These are phyloP conservation scores for Bertia moriformis DNA, from an alignment of 2,329 filamentous ascomycete species.

Conservation along the genomic window DNA sequence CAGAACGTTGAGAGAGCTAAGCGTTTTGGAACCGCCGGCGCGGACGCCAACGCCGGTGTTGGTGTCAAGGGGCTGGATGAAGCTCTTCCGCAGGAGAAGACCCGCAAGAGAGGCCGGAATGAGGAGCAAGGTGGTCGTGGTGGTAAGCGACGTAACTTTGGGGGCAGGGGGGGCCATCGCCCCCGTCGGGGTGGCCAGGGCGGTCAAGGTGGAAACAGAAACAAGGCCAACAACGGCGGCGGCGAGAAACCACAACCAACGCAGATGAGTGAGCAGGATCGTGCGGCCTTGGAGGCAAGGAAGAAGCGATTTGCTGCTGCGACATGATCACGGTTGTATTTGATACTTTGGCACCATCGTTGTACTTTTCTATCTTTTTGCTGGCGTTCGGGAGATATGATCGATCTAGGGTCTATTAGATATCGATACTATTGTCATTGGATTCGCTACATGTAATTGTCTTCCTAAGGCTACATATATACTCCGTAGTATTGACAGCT, in stretches of 20 bases:
- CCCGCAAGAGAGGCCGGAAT: constrained; percentile 17
- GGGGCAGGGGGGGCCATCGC: constrained; percentile 10
- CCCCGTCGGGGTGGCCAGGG: too few species aligned
- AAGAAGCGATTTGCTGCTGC: constrained; percentile 26
- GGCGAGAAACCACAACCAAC: constrained; percentile 2
- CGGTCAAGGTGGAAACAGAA: constrained; percentile 8
- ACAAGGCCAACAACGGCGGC: not conserved
- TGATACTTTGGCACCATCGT: not conserved
- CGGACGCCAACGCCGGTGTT: constrained; percentile 5
- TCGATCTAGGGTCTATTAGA: too few species aligned
- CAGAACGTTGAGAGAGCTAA: constrained; percentile 28
- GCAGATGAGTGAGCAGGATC: constrained; percentile 22
- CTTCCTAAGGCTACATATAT: too few species aligned
- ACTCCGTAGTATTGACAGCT: too few species aligned
- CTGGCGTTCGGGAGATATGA: not conserved
- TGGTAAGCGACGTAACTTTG: constrained; percentile 22
- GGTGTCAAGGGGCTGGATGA: constrained; percentile 25
- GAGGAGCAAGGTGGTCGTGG: constrained; percentile 16
- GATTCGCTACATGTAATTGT: too few species aligned
- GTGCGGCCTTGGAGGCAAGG: constrained; percentile 24
- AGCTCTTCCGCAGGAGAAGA: constrained; percentile 25
- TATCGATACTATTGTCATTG: too few species aligned
- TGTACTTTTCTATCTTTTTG: not conserved
- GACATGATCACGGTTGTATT: not conserved
- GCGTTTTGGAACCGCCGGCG: constrained; percentile 21